These are phyloP conservation scores for Magnaporthiopsis rhizophila DNA, from an alignment of 2,329 filamentous ascomycete genomes.

Conservation along the genomic window DNA sequence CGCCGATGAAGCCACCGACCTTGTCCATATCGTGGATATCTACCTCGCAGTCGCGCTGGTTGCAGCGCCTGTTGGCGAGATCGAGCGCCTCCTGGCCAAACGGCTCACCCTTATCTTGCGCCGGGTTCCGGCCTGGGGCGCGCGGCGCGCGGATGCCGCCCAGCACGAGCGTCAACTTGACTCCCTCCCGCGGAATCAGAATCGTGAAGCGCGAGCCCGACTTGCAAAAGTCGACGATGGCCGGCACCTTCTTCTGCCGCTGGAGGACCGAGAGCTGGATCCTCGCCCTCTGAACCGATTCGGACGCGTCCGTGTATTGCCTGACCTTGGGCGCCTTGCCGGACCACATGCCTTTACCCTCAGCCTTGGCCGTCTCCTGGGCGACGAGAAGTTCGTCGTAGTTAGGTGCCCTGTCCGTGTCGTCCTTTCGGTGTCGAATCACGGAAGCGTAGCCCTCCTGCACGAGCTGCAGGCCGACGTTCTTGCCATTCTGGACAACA, in stretches of 20 bases:
- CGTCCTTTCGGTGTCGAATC: slow-evolving; percentile 89
- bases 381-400: slow-evolving; percentile 83
- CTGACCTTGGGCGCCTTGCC: slow-evolving; percentile 77
- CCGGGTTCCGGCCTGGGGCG: slow-evolving; percentile 62
- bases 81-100: slow-evolving; percentile 94
- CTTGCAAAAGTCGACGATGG: slow-evolving; percentile 94
- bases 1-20: slow-evolving; percentile 93
- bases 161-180: slow-evolving; percentile 91
- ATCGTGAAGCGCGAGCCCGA: slow-evolving; percentile 92
- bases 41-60: slow-evolving; percentile 93
- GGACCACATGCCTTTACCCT: slow-evolving; percentile 92
- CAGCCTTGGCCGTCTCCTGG: slow-evolving; percentile 75
- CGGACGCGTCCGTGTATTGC: slow-evolving; percentile 82
- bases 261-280: slow-evolving; percentile 82
- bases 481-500: slow-evolving; percentile 74
- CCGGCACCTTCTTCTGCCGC: slow-evolving; percentile 85
- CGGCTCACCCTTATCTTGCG: slow-evolving; percentile 77
- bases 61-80: slow-evolving; percentile 77
- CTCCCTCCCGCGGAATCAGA: slow-evolving; percentile 82
- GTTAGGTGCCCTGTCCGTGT: slow-evolving; percentile 86
- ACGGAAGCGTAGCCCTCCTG: slow-evolving; percentile 91
- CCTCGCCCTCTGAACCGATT: slow-evolving; percentile 91
- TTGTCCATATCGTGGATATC: slow-evolving; percentile 95
- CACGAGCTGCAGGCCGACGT: slow-evolving; percentile 76
- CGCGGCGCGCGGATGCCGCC: slow-evolving; percentile 86